Percentiles rank a stretch among this genome's conserved stretches.
Evolutionary conservation across 176 grass and related monocot genomes (phyloP).

Genomic region (Musa itinerans): DNA sequence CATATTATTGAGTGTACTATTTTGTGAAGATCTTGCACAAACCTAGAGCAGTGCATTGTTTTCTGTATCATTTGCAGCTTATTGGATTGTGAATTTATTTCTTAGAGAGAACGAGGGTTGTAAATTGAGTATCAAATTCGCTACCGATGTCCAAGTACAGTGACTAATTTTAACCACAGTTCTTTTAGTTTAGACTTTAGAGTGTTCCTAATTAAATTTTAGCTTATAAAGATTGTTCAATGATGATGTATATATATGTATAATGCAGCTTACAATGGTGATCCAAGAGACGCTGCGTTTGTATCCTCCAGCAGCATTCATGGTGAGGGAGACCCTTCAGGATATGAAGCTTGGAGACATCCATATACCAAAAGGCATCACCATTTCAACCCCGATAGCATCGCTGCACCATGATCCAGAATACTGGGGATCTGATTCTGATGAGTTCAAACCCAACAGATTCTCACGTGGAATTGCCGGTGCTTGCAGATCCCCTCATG

Average conservation of each 20-base stretch:
- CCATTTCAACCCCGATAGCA: slow-evolving; percentile 22
- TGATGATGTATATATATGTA: neutral
- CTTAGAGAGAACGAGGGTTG: neutral
- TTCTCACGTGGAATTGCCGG: slow-evolving; percentile 42
- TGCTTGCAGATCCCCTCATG: slow-evolving; percentile 39
- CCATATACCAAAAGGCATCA: slow-evolving; percentile 47
- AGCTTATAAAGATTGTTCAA: neutral
- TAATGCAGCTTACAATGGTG: slow-evolving; percentile 68
- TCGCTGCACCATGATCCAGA: slow-evolving; percentile 41
- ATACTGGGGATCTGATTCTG: slow-evolving; percentile 28
- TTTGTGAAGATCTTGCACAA: no score
- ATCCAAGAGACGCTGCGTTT: slow-evolving; percentile 71
- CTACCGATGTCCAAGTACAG: no score
- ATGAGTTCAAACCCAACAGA: slow-evolving; percentile 50
- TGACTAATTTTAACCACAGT: no score
- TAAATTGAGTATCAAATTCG: neutral
- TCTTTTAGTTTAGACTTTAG: no score
- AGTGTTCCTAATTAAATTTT: no score
- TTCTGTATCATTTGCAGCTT: neutral
- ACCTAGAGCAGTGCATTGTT: neutral
- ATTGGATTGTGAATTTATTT: neutral
- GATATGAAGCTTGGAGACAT: slow-evolving; percentile 40
- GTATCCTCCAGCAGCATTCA: slow-evolving; percentile 29
- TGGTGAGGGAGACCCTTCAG: slow-evolving; percentile 35
- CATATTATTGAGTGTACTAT: neutral